Conservation (phyloP, 2,329 filamentous ascomycete species). For the Calonectria naviculata region DNA sequence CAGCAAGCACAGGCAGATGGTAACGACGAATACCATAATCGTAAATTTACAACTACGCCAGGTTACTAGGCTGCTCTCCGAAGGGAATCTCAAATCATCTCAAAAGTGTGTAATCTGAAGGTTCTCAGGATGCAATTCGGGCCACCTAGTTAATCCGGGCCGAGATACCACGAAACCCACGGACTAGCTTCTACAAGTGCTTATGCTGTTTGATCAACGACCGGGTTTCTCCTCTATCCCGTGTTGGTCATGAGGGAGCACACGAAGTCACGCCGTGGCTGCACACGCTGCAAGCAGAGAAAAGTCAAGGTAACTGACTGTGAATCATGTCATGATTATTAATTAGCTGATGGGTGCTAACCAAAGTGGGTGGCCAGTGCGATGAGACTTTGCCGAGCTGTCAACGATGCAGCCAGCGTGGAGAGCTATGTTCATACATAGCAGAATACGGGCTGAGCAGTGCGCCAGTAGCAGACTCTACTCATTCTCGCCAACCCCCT, state of each 20-base stretch:
- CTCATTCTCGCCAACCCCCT: neutral
- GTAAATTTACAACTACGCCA: too few species aligned
- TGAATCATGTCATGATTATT: neutral
- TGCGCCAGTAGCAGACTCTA: neutral
- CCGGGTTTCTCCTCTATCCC: neutral
- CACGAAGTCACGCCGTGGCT: conserved; percentile 28
- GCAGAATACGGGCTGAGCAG: conserved; percentile 10
- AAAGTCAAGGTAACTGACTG: conserved; percentile 27
- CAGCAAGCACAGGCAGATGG: too few species aligned
- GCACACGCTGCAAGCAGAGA: conserved; percentile 25
- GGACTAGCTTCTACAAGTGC: neutral
- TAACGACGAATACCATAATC: too few species aligned
- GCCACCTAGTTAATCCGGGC: neutral
- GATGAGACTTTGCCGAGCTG: conserved; percentile 29
- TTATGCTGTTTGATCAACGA: neutral
- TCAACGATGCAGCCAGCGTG: conserved; percentile 16
- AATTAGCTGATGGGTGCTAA: neutral
- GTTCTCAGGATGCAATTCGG: neutral
- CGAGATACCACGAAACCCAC: neutral
- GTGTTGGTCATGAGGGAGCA: conserved; percentile 12
- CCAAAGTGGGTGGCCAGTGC: conserved; percentile 8
- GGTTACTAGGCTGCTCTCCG: too few species aligned
- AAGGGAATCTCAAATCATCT: too few species aligned
- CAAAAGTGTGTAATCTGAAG: neutral
- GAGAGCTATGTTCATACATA: conserved; percentile 24